A percentile compares a stretch with the other conserved stretches of the same genome.
phyloP scores from a whole-genome alignment of 139 green algal genomes.

The Micractinium conductrix region DNA sequence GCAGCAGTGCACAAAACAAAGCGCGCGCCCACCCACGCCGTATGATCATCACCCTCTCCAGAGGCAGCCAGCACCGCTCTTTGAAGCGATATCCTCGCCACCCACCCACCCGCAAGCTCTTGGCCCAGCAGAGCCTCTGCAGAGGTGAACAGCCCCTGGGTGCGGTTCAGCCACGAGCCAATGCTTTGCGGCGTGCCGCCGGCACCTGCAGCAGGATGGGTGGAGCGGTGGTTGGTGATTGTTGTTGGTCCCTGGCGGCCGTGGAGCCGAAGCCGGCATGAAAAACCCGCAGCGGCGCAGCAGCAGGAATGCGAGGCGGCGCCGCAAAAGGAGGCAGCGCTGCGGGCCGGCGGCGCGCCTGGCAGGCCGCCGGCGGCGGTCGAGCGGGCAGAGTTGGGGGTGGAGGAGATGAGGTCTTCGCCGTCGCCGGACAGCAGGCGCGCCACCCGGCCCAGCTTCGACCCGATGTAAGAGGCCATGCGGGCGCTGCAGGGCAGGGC shows the following conservation, averaged over 20 bases:
- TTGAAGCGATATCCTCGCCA: too few species aligned
- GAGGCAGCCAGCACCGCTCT: too few species aligned
- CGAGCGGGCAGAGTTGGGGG: not conserved
- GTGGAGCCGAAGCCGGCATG: too few species aligned
- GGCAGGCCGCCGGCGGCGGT: not conserved
- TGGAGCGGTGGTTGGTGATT: too few species aligned
- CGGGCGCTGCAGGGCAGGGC: conserved; percentile 3
- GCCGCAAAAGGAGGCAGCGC: too few species aligned
- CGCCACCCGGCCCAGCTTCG: conserved; percentile 22
- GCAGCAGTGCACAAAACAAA: too few species aligned
- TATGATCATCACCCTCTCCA: too few species aligned
- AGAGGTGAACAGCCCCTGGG: not conserved
- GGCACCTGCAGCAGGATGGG: not conserved
- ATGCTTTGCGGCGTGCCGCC: not conserved
- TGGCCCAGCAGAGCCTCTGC: conserved; percentile 22
- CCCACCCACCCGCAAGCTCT: conserved; percentile 1
- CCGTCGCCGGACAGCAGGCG: conserved; percentile 10
- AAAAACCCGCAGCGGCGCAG: too few species aligned
- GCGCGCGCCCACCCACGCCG: too few species aligned
- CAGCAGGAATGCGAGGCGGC: too few species aligned
- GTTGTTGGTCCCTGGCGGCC: too few species aligned
- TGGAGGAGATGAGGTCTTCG: not conserved
- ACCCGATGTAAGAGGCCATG: conserved; percentile 8
- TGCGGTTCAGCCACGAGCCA: conserved; percentile 15
- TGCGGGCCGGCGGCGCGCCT: too few species aligned